Evolutionary conservation across 2,329 filamentous ascomycete genomes (phyloP), one percentile per base, ranked within the genome.

Genomic region (Paecilomyces sp.): DNA sequence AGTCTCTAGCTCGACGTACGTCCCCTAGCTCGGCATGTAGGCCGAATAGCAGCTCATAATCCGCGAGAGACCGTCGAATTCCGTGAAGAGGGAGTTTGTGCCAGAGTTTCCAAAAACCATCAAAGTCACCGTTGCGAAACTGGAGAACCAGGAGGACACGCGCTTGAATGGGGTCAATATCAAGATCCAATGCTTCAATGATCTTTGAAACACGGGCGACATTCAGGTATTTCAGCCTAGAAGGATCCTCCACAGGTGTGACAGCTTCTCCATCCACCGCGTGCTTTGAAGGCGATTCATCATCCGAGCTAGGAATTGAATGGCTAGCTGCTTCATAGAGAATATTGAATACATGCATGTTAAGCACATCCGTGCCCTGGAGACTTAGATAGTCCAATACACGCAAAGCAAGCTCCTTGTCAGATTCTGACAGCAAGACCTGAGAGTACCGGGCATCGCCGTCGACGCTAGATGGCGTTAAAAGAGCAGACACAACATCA

Each of bases 41-140:
- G 13, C 70, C 64, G 67, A 84, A 88, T 28, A 86, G 74, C 34
- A 81, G 73, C 3, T 74, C 70, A 67, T 90, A 90, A 63, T 88
- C 76, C 15, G 69, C 68, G n/a, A 75, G 67, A 0, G 82, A 80
- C 22, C 87, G 82, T 1, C 77, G 65, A 8, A 72, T 68, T 47
- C 79, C 72, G 64, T 81, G 80, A 50, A 81, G 77, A 13, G 85
- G 74, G 3, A 84, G 79, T 59, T 80, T 77, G 58, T 80, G 80
- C 79, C 87, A 90, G 9, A 80, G 68, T 22, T 83, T 77, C 85
- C 85, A 88, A 66, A 89, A 85, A 5, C 76, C 75, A 15, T 79
- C 70, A 79, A 84, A 87, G 63, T 85, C 74, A 18, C 69, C 66
- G 60, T 77, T 77, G 22, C 65, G 63, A 4, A 82, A 73, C 24